Evolutionary conservation across 805 yeast species (phyloP), one percentile per base, ranked within the genome.

Genomic region (Clavispora vitiphila): DNA sequence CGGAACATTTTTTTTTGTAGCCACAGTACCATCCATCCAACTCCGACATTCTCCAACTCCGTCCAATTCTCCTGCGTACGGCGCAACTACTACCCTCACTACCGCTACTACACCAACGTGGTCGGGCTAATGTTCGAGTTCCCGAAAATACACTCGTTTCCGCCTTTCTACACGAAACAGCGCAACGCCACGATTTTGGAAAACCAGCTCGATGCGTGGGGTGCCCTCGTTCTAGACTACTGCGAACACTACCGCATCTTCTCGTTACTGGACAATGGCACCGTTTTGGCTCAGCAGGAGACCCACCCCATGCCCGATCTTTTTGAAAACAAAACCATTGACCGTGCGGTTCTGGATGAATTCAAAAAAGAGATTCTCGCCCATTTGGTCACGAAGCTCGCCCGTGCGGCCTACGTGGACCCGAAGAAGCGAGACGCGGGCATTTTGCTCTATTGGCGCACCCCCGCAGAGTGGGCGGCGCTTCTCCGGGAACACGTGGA

Each of bases 111-210:
- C 22, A 21, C 22, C 5, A 21, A 5, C 18, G 9, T 8, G 8
- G 15, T 26, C 18, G 20, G 6, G 19, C 20, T 8, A 6, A 36
- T 36, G 47, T 67, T 61, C 49, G 51, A 52, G 39, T 70, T 67
- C 50, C 74, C 75, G n/a, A 65, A 65, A 44, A 67, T 70, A 37
- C 68, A 69, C 51, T 53, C 67, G 14, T 91, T 89, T 61, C 97
- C 97, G 5, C 99, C 99, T 0, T 78, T 91, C 51, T 91, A 80
- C 65, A 93, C 98, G 8, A 74, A 79, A 46, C 99, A 91, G 63
- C 89, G 93, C 18, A 90, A 91, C 53, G 75, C 80, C 27, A 78
- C 85, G 9, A 83, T 93, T 2, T 78, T 86, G 67, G 72, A 75
- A 23, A 81, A 87, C 9, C 99, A 91, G 61, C 64, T 84, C 12